A percentile compares a stretch with the other conserved stretches of the same genome.
phyloP scores from a whole-genome alignment of 1,139 yeast genomes.

The Arxiozyma slooffiae region DNA sequence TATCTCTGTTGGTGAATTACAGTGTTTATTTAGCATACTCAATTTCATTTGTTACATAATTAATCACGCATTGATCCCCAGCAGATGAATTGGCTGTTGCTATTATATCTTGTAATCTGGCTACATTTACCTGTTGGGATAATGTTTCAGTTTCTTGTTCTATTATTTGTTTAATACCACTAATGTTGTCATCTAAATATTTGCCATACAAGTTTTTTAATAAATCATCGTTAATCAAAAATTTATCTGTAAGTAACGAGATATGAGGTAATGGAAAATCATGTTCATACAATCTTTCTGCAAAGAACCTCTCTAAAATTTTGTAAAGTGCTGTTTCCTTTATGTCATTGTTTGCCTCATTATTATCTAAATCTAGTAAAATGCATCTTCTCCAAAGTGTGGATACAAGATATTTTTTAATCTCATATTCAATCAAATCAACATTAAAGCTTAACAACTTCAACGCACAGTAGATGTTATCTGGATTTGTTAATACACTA shows the following conservation, averaged over 20 bases:
- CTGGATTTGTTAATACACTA: constrained; percentile 36
- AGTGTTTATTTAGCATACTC: constrained; percentile 12
- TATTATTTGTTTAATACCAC: constrained; percentile 23
- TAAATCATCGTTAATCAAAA: constrained; percentile 15
- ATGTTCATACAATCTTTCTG: constrained; percentile 28
- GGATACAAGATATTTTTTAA: constrained; percentile 27
- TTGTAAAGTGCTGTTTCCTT: constrained; percentile 24
- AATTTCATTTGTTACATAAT: constrained; percentile 30
- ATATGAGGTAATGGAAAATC: constrained; percentile 27
- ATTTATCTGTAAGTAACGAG: constrained; percentile 11
- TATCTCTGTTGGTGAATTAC: neutral
- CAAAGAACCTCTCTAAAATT: constrained; percentile 34
- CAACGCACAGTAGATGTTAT: constrained; percentile 37
- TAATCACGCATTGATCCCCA: constrained; percentile 29
- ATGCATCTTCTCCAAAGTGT: constrained; percentile 58
- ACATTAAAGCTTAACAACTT: constrained; percentile 33
- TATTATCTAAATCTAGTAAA: constrained; percentile 27
- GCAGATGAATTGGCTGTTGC: constrained; percentile 32
- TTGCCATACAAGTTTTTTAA: constrained; percentile 18
- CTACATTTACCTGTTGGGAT: neutral
- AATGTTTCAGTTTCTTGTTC: constrained; percentile 19
- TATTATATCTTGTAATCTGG: constrained; percentile 33
- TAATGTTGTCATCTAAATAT: constrained; percentile 15
- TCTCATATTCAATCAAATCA: constrained; percentile 27
- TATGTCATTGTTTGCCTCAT: neutral